Conservation (phyloP, 768 basidiomycete species). For the Lentinula raphanica region DNA sequence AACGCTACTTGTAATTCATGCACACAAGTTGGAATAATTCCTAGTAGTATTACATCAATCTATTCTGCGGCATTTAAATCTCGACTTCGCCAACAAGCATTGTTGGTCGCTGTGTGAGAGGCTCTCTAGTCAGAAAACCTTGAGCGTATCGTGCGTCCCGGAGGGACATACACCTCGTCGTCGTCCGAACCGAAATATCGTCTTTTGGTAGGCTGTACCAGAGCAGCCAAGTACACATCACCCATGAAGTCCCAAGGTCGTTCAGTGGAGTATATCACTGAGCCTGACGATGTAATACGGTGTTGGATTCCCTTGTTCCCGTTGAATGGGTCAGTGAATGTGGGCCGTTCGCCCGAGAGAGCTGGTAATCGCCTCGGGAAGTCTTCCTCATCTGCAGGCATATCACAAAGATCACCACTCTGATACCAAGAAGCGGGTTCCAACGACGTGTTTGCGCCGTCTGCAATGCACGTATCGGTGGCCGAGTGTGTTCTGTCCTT, state of each 20-base stretch:
- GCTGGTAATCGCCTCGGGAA: neutral
- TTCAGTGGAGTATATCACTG: neutral
- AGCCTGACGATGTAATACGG: neutral
- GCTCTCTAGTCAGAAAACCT: neutral
- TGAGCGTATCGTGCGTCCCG: neutral
- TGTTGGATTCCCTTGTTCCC: neutral
- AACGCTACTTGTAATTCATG: too few relatives aligned
- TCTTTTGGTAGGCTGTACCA: neutral
- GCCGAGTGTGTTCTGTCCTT: too few relatives aligned
- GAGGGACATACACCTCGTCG: neutral
- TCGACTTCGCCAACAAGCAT: too few relatives aligned
- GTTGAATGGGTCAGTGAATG: neutral
- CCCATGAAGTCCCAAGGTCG: neutral
- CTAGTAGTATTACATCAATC: too few relatives aligned
- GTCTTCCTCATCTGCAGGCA: neutral
- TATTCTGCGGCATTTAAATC: too few relatives aligned
- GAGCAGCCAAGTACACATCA: neutral
- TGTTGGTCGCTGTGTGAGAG: too few relatives aligned
- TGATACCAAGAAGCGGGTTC: too few relatives aligned
- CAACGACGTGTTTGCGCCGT: too few relatives aligned
- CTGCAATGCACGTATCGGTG: too few relatives aligned
- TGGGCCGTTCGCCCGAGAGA: neutral
- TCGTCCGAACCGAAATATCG: neutral
- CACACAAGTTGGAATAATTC: too few relatives aligned
- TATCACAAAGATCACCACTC: too few relatives aligned